Evolutionary conservation across 1,139 yeast species (phyloP).

Genomic region (Hyphopichia burtonii): DNA sequence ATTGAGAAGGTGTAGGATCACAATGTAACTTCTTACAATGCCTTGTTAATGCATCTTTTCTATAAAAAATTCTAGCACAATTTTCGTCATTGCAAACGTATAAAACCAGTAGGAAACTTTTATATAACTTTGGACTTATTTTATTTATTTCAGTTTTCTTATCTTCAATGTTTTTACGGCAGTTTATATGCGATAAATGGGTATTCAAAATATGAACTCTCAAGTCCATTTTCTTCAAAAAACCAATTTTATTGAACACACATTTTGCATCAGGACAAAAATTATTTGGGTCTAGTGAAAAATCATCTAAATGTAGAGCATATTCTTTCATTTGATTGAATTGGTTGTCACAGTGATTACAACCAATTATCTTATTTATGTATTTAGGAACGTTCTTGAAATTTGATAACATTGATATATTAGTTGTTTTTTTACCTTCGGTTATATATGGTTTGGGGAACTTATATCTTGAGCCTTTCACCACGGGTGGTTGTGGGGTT

Average conservation of each 20-base stretch:
- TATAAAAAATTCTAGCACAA: slow-evolving; percentile 2
- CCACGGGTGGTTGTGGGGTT: no score
- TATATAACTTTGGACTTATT: background rate
- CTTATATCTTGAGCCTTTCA: no score
- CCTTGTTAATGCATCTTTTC: slow-evolving; percentile 3
- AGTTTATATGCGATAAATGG: slow-evolving; percentile 1
- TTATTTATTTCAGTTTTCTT: background rate
- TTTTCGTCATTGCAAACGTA: background rate
- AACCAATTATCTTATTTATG: background rate
- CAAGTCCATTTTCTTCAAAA: slow-evolving; percentile 1
- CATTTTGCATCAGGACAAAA: slow-evolving; percentile 1
- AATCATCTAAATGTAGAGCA: slow-evolving; percentile 1
- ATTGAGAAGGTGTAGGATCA: background rate
- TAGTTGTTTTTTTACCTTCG: background rate
- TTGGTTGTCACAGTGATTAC: slow-evolving; percentile 1
- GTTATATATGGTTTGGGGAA: no score
- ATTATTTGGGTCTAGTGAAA: background rate
- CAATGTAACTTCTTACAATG: slow-evolving; percentile 1
- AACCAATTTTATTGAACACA: background rate
- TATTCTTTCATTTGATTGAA: background rate
- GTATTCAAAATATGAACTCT: background rate
- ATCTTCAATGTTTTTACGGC: background rate
- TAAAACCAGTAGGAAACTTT: background rate
- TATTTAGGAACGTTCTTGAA: background rate
- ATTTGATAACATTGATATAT: background rate